These are phyloP conservation scores for Fusarium sacchari DNA, from an alignment of 2,329 filamentous ascomycete species.

Conservation along the genomic window DNA sequence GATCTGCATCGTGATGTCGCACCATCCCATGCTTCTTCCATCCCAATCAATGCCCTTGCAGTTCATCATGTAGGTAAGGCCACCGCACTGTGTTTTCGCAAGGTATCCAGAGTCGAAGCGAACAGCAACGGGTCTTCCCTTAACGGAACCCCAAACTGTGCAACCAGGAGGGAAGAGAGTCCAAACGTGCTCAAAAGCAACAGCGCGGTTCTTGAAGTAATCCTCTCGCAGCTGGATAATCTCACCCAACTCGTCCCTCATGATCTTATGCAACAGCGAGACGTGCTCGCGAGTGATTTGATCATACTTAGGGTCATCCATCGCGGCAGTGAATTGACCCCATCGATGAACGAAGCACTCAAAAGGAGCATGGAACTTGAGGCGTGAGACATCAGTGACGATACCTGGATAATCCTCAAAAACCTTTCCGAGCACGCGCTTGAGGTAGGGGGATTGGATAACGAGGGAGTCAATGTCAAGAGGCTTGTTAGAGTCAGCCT, in stretches of 20 bases:
- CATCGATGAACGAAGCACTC: constrained; percentile 74
- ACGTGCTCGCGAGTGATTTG: constrained; percentile 57
- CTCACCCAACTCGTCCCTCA: constrained; percentile 62
- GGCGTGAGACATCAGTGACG: constrained; percentile 65
- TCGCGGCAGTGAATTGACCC: constrained; percentile 57
- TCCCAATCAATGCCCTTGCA: constrained; percentile 59
- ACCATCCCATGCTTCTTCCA: constrained; percentile 58
- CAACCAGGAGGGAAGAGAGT: constrained; percentile 62
- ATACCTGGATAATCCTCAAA: constrained; percentile 69
- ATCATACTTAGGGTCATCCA: constrained; percentile 55
- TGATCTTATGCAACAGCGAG: constrained; percentile 56
- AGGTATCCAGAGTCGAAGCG: constrained; percentile 53
- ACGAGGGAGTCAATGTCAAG: constrained; percentile 71
- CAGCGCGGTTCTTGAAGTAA: constrained; percentile 62
- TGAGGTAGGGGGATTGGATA: constrained; percentile 70
- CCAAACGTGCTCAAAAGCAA: constrained; percentile 64
- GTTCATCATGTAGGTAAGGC: constrained; percentile 52
- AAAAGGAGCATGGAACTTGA: constrained; percentile 70
- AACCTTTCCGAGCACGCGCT: constrained; percentile 63
- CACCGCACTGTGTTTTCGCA: constrained; percentile 50
- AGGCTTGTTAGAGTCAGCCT: constrained; percentile 67
- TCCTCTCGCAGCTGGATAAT: constrained; percentile 61
- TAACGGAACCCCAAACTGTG: constrained; percentile 52
- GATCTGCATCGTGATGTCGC: constrained; percentile 49
- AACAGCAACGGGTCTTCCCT: constrained; percentile 53